phyloP scores from a whole-genome alignment of 2,329 filamentous ascomycete genomes.

The Clathrospora elynae region DNA sequence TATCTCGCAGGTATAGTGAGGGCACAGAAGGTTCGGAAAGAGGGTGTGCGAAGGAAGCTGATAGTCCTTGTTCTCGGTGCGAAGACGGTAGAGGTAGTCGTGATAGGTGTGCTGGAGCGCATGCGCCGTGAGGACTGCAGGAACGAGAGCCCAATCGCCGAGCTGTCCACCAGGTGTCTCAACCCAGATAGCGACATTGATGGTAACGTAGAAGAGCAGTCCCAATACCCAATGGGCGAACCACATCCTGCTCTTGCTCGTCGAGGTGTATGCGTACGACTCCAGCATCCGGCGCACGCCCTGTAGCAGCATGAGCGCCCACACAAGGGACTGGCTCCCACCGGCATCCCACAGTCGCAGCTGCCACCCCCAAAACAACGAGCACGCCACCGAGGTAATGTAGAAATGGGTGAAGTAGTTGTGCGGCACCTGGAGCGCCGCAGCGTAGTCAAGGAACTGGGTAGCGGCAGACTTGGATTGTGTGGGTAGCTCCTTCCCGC shows the following conservation, averaged over 20 bases:
- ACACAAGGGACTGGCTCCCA: constrained; percentile 68
- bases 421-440: constrained; percentile 73
- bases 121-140: constrained; percentile 72
- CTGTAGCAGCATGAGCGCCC: constrained; percentile 76
- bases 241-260: constrained; percentile 80
- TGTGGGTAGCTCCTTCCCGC: constrained; percentile 4
- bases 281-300: constrained; percentile 77
- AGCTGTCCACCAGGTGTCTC: constrained; percentile 63
- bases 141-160: constrained; percentile 58
- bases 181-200: constrained; percentile 80
- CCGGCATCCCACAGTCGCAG: constrained; percentile 52
- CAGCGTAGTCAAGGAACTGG: constrained; percentile 56
- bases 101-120: constrained; percentile 70
- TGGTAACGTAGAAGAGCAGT: constrained; percentile 73
- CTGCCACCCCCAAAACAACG: constrained; percentile 75
- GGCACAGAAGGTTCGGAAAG: constrained; percentile 76
- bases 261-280: constrained; percentile 68
- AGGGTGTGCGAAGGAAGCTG: constrained; percentile 74
- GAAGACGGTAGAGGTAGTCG: constrained; percentile 53
- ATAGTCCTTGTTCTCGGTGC: constrained; percentile 65
- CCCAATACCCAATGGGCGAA: constrained; percentile 82
- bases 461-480: constrained; percentile 17
- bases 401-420: constrained; percentile 92
- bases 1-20: constrained; percentile 91
- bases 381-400: constrained; percentile 69